Conservation (phyloP, 2,329 filamentous ascomycete species). For the Dactylellina cionopaga region DNA sequence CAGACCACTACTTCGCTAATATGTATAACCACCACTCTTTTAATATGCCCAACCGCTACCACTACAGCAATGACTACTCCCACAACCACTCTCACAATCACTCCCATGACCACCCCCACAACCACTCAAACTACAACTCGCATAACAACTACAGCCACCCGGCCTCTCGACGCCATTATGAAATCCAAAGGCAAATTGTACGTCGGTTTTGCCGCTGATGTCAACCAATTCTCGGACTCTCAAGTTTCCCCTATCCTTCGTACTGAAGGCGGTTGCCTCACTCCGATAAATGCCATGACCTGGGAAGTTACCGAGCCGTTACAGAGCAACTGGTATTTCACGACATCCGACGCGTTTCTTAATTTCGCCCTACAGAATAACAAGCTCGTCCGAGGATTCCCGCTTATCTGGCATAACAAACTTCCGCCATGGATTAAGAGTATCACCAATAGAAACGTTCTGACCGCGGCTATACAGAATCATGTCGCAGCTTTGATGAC, state of each 20-base stretch:
- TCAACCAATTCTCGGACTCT: constrained; percentile 64
- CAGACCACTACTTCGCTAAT: neutral
- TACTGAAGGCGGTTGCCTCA: constrained; percentile 71
- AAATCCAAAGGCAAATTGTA: constrained; percentile 61
- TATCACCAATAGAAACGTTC: constrained; percentile 62
- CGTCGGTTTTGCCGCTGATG: constrained; percentile 70
- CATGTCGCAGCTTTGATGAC: constrained; percentile 69
- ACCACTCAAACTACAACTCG: neutral
- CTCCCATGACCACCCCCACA: neutral
- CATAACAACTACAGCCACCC: neutral
- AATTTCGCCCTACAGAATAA: constrained; percentile 68
- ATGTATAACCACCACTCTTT: neutral
- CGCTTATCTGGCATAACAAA: constrained; percentile 72
- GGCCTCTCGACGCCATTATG: constrained; percentile 31
- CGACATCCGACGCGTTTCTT: constrained; percentile 69
- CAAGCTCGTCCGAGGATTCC: constrained; percentile 72
- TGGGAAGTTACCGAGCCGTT: constrained; percentile 68
- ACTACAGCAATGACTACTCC: neutral
- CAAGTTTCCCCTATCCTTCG: constrained; percentile 68
- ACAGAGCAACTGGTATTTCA: constrained; percentile 67
- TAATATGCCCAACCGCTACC: neutral
- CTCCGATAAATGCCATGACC: constrained; percentile 75
- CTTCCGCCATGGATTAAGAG: constrained; percentile 69
- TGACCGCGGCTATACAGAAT: constrained; percentile 68
- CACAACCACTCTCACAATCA: neutral